These are phyloP conservation scores for Phaeolepiota aurea DNA, from an alignment of 768 basidiomycete species.

Conservation along the genomic window DNA sequence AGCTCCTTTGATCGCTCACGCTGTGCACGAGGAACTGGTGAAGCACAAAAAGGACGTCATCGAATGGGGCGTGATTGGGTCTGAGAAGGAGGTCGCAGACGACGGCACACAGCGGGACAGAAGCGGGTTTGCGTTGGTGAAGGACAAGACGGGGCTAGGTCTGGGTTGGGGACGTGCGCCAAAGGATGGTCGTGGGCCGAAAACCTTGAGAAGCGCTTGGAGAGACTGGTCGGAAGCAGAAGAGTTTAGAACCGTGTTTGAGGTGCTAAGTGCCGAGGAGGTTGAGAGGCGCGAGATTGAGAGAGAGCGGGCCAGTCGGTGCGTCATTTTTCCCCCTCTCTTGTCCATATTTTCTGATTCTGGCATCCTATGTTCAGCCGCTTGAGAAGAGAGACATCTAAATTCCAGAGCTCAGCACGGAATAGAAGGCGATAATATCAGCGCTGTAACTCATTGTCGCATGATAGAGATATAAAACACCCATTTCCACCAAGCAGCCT, in stretches of 20 bases:
- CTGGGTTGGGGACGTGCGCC: constrained; percentile 70
- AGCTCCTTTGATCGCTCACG: constrained; percentile 82
- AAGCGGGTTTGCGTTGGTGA: constrained; percentile 47
- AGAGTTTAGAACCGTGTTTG: constrained; percentile 83
- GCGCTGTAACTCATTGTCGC: constrained; percentile 7
- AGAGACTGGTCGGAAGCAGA: constrained; percentile 90
- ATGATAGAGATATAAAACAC: no score
- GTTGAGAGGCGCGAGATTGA: constrained; percentile 86
- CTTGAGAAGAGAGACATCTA: constrained; percentile 30
- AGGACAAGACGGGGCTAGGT: constrained; percentile 79
- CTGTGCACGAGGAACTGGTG: constrained; percentile 90
- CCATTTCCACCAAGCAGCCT: no score
- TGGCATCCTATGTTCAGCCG: constrained; percentile 15
- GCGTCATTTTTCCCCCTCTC: constrained; percentile 7
- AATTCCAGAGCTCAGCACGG: constrained; percentile 32
- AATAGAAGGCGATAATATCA: constrained; percentile 24
- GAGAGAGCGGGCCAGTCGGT: constrained; percentile 75
- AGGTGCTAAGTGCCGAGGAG: constrained; percentile 84
- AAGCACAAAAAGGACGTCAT: constrained; percentile 94
- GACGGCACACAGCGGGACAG: constrained; percentile 32
- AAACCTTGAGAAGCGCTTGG: constrained; percentile 83
- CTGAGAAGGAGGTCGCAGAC: constrained; percentile 28
- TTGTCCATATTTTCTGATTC: neutral
- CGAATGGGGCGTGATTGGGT: constrained; percentile 85
- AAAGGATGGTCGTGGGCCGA: constrained; percentile 76